Evolutionary conservation across 164 flowering plant genomes (phyloP), one percentile per base, ranked within the genome.

Genomic region (Liquidambar formosana): DNA sequence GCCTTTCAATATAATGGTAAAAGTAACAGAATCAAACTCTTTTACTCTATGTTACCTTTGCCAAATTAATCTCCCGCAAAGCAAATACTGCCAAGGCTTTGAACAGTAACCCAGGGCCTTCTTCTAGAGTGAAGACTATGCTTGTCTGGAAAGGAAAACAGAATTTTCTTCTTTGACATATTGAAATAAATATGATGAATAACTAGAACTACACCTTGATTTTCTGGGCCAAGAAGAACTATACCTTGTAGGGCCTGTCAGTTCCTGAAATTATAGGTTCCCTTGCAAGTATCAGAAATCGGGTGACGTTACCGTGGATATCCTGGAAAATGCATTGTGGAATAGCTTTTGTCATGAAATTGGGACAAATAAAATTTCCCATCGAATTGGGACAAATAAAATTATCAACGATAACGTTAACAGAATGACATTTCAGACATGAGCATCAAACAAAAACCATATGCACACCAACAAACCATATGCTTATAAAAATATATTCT

Each of bases 11-110:
- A 47, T 8, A 54, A 64, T 21, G 9, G 64, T 64, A 4, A 64
- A n/a, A 71, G 28, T 38, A 27, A 57, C 21, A 28, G 8, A 64
- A 48, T 22, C 8, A 10, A 12, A 10, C 43, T 49, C n/a, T 8
- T n/a, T n/a, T n/a, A n/a, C n/a, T n/a, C 45, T 21, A 14, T 15
- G 56, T 68, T 81, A 95, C 99, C 97, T 95, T 95, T n/a, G 91
- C 76, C 77, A 93, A 84, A 80, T 82, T 89, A 68, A 95, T 95
- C 26, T 73, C 83, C 78, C 99, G 80, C 67, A 93, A 61, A 74
- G 97, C 89, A 84, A 95, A 95, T 52, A 85, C 99, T 1, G 97
- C 96, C 78, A 95, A 79, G 33, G 99, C 99, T 80, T 93, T 91
- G 69, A 95, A 93, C 62, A 95, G 76, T 58, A 88, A 78, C 19